Conservation (phyloP, 768 basidiomycete genomes). For the Pleurotus cornucopiae region DNA sequence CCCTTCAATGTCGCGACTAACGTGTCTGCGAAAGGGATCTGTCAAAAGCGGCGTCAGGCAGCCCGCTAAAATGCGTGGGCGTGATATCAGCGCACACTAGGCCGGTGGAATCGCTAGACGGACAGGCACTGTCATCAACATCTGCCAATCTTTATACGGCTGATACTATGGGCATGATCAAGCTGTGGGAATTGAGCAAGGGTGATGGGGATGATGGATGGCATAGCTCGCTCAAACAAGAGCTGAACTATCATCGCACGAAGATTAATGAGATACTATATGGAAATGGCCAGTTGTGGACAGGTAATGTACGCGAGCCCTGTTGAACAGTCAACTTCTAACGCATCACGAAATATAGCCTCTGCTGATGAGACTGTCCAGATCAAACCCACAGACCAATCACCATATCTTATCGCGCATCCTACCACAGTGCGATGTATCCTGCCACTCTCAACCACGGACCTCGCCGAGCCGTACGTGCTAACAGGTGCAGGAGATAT, state of each 20-base stretch:
- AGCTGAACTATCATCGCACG: conserved; percentile 74
- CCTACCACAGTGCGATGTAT: conserved; percentile 66
- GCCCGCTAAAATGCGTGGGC: conserved; percentile 49
- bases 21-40: conserved; percentile 51
- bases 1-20: background rate
- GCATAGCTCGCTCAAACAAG: conserved; percentile 45
- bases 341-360: conserved; percentile 40
- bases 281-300: conserved; percentile 80
- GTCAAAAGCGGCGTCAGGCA: conserved; percentile 34
- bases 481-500: conserved; percentile 83
- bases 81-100: conserved; percentile 83
- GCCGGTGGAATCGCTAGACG: conserved; percentile 78
- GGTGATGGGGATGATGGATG: conserved; percentile 36
- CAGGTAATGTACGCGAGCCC: conserved; percentile 46
- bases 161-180: conserved; percentile 91
- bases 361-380: conserved; percentile 87
- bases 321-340: background rate
- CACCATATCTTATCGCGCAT: conserved; percentile 37
- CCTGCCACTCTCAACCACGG: conserved; percentile 62
- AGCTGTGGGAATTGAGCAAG: conserved; percentile 68
- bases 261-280: conserved; percentile 71
- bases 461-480: conserved; percentile 67
- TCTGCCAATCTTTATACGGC: conserved; percentile 67
- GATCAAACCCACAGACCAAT: conserved; percentile 31
- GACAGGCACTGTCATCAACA: conserved; percentile 39